These are phyloP conservation scores for Colletotrichum orchidophilum DNA, from an alignment of 2,329 filamentous ascomycete species.

Conservation along the genomic window DNA sequence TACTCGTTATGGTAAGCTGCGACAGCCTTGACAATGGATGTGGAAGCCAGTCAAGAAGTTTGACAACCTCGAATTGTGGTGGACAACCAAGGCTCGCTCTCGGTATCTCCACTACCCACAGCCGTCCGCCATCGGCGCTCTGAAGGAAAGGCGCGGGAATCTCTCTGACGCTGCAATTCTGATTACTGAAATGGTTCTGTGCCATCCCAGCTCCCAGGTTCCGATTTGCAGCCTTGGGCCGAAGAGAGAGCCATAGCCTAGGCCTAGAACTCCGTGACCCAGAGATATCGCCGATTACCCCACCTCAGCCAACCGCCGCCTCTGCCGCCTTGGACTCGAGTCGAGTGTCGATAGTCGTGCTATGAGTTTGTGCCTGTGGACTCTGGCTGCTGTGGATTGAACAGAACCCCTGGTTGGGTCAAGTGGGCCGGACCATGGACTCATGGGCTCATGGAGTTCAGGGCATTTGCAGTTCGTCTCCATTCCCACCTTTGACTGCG, in stretches of 20 bases:
- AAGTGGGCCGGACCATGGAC: too few relatives aligned
- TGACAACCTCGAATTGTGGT: not conserved
- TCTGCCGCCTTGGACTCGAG: not conserved
- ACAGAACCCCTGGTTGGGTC: slow-evolving; percentile 10
- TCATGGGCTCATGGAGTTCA: not conserved
- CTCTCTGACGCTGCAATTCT: not conserved
- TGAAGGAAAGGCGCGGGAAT: not conserved
- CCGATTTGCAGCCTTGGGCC: not conserved
- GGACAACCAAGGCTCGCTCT: not conserved
- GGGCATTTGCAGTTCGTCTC: not conserved
- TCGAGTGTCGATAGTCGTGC: not conserved
- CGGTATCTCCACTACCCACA: not conserved
- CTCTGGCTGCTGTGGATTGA: slow-evolving; percentile 20
- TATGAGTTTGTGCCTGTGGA: slow-evolving; percentile 1
- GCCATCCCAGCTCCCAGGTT: not conserved
- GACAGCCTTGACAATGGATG: not conserved
- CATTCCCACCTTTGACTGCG: not conserved
- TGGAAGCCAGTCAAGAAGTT: not conserved
- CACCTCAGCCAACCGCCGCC: slow-evolving; percentile 1
- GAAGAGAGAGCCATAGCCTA: not conserved
- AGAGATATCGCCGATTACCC: not conserved
- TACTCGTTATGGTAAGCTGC: not conserved
- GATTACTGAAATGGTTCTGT: not conserved
- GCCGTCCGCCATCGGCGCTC: not conserved
- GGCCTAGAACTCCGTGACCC: slow-evolving; percentile 13